Conservation (phyloP, 495 filamentous ascomycete genomes). For the Xylaria sp. region DNA sequence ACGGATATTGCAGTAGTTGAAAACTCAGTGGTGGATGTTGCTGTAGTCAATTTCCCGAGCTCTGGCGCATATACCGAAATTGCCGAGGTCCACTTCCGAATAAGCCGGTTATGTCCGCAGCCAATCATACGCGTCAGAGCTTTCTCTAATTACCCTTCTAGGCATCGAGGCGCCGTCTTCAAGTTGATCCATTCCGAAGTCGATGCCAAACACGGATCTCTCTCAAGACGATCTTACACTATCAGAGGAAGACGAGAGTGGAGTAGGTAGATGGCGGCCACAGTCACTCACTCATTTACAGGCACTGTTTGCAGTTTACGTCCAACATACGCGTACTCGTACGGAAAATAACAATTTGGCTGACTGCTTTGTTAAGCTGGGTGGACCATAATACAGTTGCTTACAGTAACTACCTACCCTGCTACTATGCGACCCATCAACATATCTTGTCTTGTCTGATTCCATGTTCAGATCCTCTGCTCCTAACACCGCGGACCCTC, state of each 20-base stretch:
- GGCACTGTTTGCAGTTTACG: neutral
- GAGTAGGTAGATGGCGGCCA: no score
- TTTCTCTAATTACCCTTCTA: neutral
- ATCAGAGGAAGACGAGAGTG: neutral
- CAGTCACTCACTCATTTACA: no score
- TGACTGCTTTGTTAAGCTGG: neutral
- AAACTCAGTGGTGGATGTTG: neutral
- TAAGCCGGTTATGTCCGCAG: slow-evolving; percentile 25
- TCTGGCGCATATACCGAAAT: slow-evolving; percentile 14
- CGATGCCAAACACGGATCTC: neutral
- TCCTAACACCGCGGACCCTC: neutral
- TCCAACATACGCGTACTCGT: no score
- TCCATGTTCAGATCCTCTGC: neutral
- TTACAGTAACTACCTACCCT: neutral
- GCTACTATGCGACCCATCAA: no score
- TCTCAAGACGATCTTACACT: neutral
- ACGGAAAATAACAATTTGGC: neutral
- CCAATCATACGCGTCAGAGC: slow-evolving; percentile 5
- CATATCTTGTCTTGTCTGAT: neutral
- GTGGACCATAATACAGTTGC: neutral
- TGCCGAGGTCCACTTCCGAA: slow-evolving; percentile 14
- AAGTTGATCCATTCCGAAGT: neutral
- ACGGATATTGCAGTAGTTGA: no score
- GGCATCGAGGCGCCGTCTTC: no score
- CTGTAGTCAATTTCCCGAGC: slow-evolving; percentile 13